Evolutionary conservation across 2,329 filamentous ascomycete species (phyloP), one percentile per base, ranked within the genome.

Genomic region (Fusarium verticillioides): DNA sequence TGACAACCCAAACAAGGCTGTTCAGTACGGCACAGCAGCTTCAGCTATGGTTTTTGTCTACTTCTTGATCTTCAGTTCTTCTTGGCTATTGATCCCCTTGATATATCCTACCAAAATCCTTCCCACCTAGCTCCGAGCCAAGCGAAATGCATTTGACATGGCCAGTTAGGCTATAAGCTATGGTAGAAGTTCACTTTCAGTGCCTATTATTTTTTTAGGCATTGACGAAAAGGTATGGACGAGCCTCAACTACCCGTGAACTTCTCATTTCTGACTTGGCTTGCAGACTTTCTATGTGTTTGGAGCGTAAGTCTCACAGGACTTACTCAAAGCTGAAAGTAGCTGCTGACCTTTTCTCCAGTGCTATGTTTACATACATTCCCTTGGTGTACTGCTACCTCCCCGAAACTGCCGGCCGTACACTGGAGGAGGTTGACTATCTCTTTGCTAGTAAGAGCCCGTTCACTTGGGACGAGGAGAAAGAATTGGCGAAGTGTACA

Each of bases 91-190:
- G 60, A 75, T 80, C 28, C 77, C 79, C 12, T 80, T 76, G 34
- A 73, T 81, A 12, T 81, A 81, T 59, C 75, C 75, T 9, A 77
- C 79, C 9, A 78, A 81, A 63, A 79, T 81, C 63, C 80, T 79
- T 34, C 79, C 79, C 18, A 77, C 74, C 46, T 73, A 68, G 70
- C 58, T 78, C 36, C 75, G 78, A 34, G 77, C 78, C 34, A 77
- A 77, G 60, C 78, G 79, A 36, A 77, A 79, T 57, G 74, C 77
- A 19, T 80, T 76, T 30, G 77, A 76, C 49, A 76, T 78, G 46
- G 75, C 71, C 8, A 78, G 79, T 13, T 75, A 70, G 73, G 64
- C 63, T 37, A 42, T 75, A 9, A 73, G 73, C 32, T 69, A 73
- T 9, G 73, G 73, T 5, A 58, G 69, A 47, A 63, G 66, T 13